phyloP scores from a whole-genome alignment of 2,329 filamentous ascomycete genomes.

The Fusarium sp. region DNA sequence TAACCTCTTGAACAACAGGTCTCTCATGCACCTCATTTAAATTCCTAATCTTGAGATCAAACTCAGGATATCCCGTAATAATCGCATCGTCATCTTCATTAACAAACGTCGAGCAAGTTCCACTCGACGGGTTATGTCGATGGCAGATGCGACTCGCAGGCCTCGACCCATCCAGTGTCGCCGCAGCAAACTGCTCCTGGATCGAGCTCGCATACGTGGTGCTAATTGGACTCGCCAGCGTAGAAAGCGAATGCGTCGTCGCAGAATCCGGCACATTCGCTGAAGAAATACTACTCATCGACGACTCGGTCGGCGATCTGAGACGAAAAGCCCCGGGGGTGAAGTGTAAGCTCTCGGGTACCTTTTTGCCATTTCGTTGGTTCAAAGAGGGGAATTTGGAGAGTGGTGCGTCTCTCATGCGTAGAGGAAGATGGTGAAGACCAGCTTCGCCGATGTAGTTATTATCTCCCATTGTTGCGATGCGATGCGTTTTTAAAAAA shows the following conservation, averaged over 20 bases:
- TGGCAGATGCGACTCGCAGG: slow-evolving; percentile 45
- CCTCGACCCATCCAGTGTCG: slow-evolving; percentile 38
- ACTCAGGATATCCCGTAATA: slow-evolving; percentile 41
- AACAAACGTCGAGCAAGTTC: slow-evolving; percentile 52
- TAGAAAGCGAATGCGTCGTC: slow-evolving; percentile 50
- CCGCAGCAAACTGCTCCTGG: slow-evolving; percentile 45
- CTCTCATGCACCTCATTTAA: slow-evolving; percentile 14
- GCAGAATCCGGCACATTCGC: slow-evolving; percentile 51
- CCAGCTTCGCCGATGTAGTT: slow-evolving; percentile 32
- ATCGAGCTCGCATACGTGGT: slow-evolving; percentile 49
- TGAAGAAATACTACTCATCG: slow-evolving; percentile 51
- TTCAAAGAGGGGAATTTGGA: slow-evolving; percentile 33
- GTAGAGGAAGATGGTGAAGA: slow-evolving; percentile 42
- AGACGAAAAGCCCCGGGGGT: slow-evolving; percentile 41
- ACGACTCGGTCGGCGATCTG: slow-evolving; percentile 50
- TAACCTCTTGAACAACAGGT: slow-evolving; percentile 10
- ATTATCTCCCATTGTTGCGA: slow-evolving; percentile 34
- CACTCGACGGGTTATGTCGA: slow-evolving; percentile 46
- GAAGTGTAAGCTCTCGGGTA: slow-evolving; percentile 47
- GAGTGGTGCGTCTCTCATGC: slow-evolving; percentile 24
- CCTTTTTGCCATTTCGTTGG: slow-evolving; percentile 28
- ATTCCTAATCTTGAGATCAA: slow-evolving; percentile 39
- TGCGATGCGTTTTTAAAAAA: background rate
- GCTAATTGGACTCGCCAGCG: slow-evolving; percentile 49
- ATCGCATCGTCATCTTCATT: slow-evolving; percentile 47